Base-by-base conservation (phyloP, 495 filamentous ascomycete genomes). In the Podospora tetraspora region DNA sequence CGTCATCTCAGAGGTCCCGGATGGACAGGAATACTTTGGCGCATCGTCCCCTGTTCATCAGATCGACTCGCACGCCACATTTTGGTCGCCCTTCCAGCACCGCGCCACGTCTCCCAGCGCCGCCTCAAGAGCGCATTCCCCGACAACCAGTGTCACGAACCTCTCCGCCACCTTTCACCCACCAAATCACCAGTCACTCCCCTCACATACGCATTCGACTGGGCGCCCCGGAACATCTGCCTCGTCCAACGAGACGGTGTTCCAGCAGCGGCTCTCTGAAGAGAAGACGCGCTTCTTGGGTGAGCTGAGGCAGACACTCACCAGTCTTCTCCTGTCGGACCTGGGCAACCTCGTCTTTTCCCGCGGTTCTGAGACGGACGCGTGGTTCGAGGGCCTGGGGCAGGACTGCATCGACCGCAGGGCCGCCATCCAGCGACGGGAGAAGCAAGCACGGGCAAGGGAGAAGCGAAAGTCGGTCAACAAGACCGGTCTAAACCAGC, bases 351-450 rank as follows among this genome's bases (percentile, higher is more conserved):
- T 90, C 10, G 89, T 97, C 16, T 97, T 94, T 79, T 86, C 89
- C 34, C 87, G 89, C 68, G 90, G 95, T 16, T 94, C 92, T 70
- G 95, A 99, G 80, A 99, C 94, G 19, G 95, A 98, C 72, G 87
- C 84, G 25, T 97, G 94, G 92, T 94, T 97, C 74, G 87, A 89
- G 69, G 86, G 84, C 22, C 76, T 96, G 3, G 89, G 90, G 16
- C 88, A 94, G 70, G 88, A 91, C 64, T 91, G 89, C 65, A 88
- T 96, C 59, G 90, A 92, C 69, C 82, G 88, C 37, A 89, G 89
- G 68, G 92, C 92, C 77, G 87, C 84, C 58, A 89, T 85, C 71
- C 83, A 83, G 63, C 79, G 84, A 61, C 79, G 77, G 12, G 75
- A 75, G 57, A 77, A 77, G n/a, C 78, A 78, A 67, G 72, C 77